Evolutionary conservation across 1,284 basidiomycete species (phyloP).

Genomic region (Schizophyllum commune): DNA sequence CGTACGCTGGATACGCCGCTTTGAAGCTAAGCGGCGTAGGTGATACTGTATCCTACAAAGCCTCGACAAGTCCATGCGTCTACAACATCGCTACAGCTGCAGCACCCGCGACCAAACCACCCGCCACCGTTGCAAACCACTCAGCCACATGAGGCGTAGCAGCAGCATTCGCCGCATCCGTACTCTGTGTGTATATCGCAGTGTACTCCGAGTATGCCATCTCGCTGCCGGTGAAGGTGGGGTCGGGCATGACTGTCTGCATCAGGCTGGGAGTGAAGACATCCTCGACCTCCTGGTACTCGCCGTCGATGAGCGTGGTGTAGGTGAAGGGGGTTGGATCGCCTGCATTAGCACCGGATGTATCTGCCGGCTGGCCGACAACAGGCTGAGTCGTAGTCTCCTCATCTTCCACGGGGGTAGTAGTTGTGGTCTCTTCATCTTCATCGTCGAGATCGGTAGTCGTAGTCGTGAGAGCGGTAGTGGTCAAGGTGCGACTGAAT

Average conservation of each 20-base stretch:
- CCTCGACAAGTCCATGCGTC: neutral
- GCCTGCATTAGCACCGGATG: neutral
- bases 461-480: neutral
- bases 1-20: neutral
- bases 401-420: neutral
- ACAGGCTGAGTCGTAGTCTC: neutral
- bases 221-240: neutral
- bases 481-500: neutral
- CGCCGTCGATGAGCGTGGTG: neutral
- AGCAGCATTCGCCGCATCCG: neutral
- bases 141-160: neutral
- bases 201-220: neutral
- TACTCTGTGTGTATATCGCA: neutral
- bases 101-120: neutral
- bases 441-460: neutral
- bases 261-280: neutral
- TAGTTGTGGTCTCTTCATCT: neutral
- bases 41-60: too few species aligned
- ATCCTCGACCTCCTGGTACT: neutral
- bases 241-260: neutral
- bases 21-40: too few species aligned
- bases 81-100: neutral
- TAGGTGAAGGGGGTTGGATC: neutral
- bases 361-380: neutral
- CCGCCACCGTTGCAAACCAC: neutral